A percentile compares a stretch with the other conserved stretches of the same genome.
Evolutionary conservation across 495 filamentous ascomycete species (phyloP).

Genomic region (Aspergillus leporis): DNA sequence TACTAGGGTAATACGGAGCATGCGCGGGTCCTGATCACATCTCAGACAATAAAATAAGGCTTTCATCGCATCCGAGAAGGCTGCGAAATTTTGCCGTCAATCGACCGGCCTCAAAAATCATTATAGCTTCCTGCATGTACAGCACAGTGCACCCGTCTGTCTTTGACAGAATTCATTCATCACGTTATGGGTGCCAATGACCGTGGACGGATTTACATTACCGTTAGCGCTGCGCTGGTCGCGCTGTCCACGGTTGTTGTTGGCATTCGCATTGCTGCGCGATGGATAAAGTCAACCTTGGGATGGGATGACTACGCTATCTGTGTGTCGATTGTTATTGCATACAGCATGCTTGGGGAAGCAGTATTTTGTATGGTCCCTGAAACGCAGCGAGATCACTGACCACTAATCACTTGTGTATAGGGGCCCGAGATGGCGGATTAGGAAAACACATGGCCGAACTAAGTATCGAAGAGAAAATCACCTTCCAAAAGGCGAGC

Average conservation of each 20-base stretch:
- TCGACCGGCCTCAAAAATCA: neutral
- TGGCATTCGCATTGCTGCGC: neutral
- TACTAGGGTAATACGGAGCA: neutral
- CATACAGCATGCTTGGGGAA: conserved; percentile 4
- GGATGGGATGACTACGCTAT: conserved; percentile 6
- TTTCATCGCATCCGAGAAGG: neutral
- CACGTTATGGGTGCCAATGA: neutral
- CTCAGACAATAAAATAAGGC: too few species aligned
- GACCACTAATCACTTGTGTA: neutral
- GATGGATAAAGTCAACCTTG: neutral
- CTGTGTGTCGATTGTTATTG: conserved; percentile 1
- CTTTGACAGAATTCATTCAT: too few species aligned
- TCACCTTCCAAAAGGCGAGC: conserved; percentile 2
- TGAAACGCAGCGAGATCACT: neutral
- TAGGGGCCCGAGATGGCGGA: conserved; percentile 8
- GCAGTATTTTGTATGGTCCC: neutral
- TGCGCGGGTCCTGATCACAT: too few species aligned
- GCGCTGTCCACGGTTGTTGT: conserved; percentile 1
- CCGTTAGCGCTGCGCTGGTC: neutral
- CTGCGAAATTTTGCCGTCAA: neutral
- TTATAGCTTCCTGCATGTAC: too few species aligned
- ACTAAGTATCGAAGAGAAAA: neutral
- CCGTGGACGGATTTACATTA: neutral
- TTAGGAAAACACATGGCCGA: neutral
- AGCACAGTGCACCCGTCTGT: too few species aligned